Base-by-base conservation (phyloP, 2,329 filamentous ascomycete species). In the Onygenales sp. region DNA sequence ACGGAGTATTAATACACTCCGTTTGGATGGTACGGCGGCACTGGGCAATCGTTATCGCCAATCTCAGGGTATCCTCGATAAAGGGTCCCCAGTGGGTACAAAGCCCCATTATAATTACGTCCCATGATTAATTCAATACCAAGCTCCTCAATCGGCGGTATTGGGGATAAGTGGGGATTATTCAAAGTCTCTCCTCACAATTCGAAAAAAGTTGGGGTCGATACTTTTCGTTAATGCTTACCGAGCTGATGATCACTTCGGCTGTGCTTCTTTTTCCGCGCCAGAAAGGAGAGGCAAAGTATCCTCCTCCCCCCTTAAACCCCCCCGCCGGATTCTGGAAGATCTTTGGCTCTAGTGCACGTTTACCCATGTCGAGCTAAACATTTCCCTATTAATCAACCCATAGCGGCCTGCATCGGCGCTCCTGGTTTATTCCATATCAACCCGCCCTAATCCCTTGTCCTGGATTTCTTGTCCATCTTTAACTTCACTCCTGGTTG, bases 291-390 rank as follows among this genome's bases (percentile, higher is more conserved):
- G 39, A n/a, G 33, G 31, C n/a, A 51, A 51, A 37, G 39, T 14
- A 44, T 51, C 49, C n/a, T 51, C 39, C 33, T 21, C 17, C 32
- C 50, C 36, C 31, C 14, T 40, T 14, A 6, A 39, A 31, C 32
- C 32, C 7, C 49, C 50, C 50, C 33, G 32, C 42, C 46, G 31
- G 42, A 13, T 52, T 52, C 50, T 52, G 42, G 50, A 52, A 52
- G 50, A 52, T 52, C 42, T 46, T 46, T 52, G 42, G 42, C 32
- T 14, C 49, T 51, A 51, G 42, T 39, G 42, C 46, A 46, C 50
- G 50, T 44, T 31, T 46, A 44, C 42, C 50, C 50, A 31, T 44
- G 50, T 46, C 42, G 39, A 14, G 42, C 42, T 52, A 52, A 52
- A 52, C 10, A 39, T 7, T 44, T 46, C 21, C 17, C 32, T 46